A percentile compares a stretch with the other conserved stretches of the same genome.
Evolutionary conservation across 306 rosid species (phyloP).

Genomic region (Glycine tomentella): DNA sequence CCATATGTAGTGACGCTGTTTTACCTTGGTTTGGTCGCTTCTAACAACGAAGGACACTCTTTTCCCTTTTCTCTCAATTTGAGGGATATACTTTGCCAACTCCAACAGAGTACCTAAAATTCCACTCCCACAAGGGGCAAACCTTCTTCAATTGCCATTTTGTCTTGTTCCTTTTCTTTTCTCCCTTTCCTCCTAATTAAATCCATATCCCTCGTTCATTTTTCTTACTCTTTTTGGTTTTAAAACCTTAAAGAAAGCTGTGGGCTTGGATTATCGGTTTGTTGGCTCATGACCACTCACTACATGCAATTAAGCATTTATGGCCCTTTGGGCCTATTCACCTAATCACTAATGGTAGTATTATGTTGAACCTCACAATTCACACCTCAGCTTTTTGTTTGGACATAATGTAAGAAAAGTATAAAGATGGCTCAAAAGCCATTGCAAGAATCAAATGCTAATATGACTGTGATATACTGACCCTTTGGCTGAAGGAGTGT

Average conservation of each 20-base stretch:
- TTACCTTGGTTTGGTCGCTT: not conserved
- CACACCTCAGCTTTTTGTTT: not conserved
- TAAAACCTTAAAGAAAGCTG: not conserved
- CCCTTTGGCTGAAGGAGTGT: slow-evolving; percentile 2
- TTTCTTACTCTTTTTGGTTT: slow-evolving; percentile 2
- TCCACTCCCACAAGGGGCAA: not conserved
- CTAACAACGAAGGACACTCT: not conserved
- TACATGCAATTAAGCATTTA: not conserved
- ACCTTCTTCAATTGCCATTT: not conserved
- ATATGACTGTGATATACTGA: not conserved
- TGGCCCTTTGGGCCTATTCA: slow-evolving; percentile 27
- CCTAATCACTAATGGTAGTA: slow-evolving; percentile 38
- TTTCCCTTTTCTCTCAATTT: not conserved
- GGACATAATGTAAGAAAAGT: slow-evolving; percentile 3
- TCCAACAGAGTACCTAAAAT: not conserved
- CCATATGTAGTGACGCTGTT: not conserved
- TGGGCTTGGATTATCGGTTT: slow-evolving; percentile 11
- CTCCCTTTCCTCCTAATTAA: not conserved
- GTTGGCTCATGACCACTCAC: not conserved
- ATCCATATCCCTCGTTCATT: not conserved
- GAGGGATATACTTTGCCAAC: slow-evolving; percentile 31
- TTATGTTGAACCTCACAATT: slow-evolving; percentile 45
- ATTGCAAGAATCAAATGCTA: slow-evolving; percentile 41
- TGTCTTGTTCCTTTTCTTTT: not conserved
- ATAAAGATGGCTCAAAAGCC: slow-evolving; percentile 36